Evolutionary conservation across 495 filamentous ascomycete genomes (phyloP).

Genomic region (Mycothermus thermophilus): DNA sequence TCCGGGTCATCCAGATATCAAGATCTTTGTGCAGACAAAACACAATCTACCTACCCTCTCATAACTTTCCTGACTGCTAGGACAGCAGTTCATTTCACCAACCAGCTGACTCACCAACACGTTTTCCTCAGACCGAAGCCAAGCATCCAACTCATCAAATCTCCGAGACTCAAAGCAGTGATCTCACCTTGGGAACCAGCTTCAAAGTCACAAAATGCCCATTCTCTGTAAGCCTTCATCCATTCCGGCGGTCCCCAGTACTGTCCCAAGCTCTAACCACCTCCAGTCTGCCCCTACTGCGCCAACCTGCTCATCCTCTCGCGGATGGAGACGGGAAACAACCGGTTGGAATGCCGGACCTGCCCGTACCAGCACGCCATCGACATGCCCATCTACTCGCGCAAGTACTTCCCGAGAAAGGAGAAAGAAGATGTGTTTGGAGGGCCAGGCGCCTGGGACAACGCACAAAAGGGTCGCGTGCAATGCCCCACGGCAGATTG

Average conservation of each 20-base stretch:
- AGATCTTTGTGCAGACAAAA: too few species aligned
- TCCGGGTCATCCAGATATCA: too few species aligned
- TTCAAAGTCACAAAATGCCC: slow-evolving; percentile 37
- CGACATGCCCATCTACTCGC: slow-evolving; percentile 58
- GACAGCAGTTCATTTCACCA: too few species aligned
- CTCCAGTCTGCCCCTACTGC: slow-evolving; percentile 80
- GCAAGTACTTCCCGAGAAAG: slow-evolving; percentile 60
- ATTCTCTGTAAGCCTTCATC: slow-evolving; percentile 44
- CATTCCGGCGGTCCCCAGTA: slow-evolving; percentile 1
- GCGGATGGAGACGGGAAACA: slow-evolving; percentile 28
- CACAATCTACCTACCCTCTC: too few species aligned
- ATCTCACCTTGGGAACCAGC: not conserved
- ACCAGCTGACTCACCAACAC: too few species aligned
- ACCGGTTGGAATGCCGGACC: slow-evolving; percentile 79
- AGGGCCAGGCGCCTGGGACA: slow-evolving; percentile 73
- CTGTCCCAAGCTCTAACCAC: not conserved
- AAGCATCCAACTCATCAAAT: too few species aligned
- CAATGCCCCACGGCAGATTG: slow-evolving; percentile 70
- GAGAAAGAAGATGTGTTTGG: slow-evolving; percentile 88
- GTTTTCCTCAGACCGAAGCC: too few species aligned
- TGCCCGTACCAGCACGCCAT: slow-evolving; percentile 82
- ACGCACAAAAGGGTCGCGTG: slow-evolving; percentile 63
- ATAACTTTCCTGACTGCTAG: too few species aligned
- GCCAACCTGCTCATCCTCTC: slow-evolving; percentile 69
- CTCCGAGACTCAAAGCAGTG: not conserved